Evolutionary conservation across 73 alveolate species (phyloP).

Genomic region (Symbiodinium natans): DNA sequence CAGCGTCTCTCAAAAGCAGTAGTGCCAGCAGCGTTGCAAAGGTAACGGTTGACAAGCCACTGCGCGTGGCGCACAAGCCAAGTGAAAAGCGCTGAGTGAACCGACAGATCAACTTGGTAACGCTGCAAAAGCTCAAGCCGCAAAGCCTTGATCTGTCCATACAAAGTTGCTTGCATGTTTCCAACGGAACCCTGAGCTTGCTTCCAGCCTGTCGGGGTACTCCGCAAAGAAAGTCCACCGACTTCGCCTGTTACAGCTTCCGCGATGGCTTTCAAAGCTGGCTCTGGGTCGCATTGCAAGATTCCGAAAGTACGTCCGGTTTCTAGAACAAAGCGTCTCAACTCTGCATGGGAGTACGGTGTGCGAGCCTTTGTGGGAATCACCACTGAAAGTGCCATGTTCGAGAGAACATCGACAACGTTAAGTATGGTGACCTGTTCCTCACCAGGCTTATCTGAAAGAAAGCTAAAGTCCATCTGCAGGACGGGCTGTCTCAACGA

Average conservation of each 20-base stretch:
- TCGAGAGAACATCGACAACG: neutral
- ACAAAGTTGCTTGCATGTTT: neutral
- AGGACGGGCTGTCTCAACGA: neutral
- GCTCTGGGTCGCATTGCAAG: constrained; percentile 2
- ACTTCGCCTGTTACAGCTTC: neutral
- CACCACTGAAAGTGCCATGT: neutral
- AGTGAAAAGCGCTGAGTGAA: neutral
- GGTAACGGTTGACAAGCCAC: neutral
- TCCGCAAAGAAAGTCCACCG: neutral
- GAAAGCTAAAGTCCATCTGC: neutral
- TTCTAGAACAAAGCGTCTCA: neutral
- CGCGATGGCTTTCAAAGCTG: neutral
- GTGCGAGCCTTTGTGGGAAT: neutral
- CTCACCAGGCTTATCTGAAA: neutral
- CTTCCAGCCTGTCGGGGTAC: neutral
- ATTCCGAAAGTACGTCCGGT: constrained; percentile 16
- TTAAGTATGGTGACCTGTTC: neutral
- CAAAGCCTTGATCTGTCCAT: neutral
- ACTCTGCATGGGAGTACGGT: neutral
- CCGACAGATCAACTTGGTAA: neutral
- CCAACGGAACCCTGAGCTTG: constrained; percentile 12
- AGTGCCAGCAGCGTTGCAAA: neutral
- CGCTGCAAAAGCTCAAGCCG: neutral
- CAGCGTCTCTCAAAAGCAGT: neutral
- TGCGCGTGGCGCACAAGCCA: constrained; percentile 16